phyloP scores from a whole-genome alignment of 2,329 filamentous ascomycete genomes.

The Talaromyces amestolkiae region DNA sequence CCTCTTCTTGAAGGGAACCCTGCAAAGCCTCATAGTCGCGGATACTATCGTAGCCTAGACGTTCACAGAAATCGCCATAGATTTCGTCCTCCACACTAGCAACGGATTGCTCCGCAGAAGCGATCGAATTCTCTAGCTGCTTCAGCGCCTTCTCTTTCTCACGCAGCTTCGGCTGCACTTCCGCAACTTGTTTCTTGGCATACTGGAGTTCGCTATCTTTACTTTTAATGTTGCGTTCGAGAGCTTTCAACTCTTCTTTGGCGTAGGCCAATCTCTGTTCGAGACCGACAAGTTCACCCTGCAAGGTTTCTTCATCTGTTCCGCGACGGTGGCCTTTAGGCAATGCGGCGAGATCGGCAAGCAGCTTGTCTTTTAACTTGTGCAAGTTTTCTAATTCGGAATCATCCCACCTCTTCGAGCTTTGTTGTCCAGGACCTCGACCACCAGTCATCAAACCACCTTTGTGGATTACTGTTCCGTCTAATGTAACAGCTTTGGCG shows the following conservation, averaged over 20 bases:
- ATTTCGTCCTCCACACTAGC: slow-evolving; percentile 82
- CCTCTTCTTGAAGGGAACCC: slow-evolving; percentile 86
- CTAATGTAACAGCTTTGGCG: slow-evolving; percentile 89
- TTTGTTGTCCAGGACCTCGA: slow-evolving; percentile 71
- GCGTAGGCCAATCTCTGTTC: slow-evolving; percentile 71
- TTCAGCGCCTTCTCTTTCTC: slow-evolving; percentile 69
- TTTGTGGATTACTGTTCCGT: slow-evolving; percentile 96
- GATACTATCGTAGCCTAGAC: slow-evolving; percentile 83
- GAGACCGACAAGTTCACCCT: slow-evolving; percentile 74
- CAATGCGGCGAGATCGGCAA: slow-evolving; percentile 73
- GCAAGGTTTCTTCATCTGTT: slow-evolving; percentile 74
- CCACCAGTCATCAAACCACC: slow-evolving; percentile 96
- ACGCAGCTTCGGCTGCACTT: slow-evolving; percentile 73
- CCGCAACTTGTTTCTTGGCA: slow-evolving; percentile 68
- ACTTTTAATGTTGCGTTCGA: slow-evolving; percentile 79
- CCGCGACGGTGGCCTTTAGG: slow-evolving; percentile 75
- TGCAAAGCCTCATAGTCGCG: slow-evolving; percentile 92
- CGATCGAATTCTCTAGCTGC: slow-evolving; percentile 56
- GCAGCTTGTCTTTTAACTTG: slow-evolving; percentile 70
- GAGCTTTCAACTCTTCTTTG: slow-evolving; percentile 71
- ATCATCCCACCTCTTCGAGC: slow-evolving; percentile 82
- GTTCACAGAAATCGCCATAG: slow-evolving; percentile 79
- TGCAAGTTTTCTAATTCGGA: slow-evolving; percentile 83
- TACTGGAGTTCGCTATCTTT: slow-evolving; percentile 79
- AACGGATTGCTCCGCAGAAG: slow-evolving; percentile 62